Base-by-base conservation (phyloP, 169 alveolate genomes). In the Plasmodium ovale region DNA sequence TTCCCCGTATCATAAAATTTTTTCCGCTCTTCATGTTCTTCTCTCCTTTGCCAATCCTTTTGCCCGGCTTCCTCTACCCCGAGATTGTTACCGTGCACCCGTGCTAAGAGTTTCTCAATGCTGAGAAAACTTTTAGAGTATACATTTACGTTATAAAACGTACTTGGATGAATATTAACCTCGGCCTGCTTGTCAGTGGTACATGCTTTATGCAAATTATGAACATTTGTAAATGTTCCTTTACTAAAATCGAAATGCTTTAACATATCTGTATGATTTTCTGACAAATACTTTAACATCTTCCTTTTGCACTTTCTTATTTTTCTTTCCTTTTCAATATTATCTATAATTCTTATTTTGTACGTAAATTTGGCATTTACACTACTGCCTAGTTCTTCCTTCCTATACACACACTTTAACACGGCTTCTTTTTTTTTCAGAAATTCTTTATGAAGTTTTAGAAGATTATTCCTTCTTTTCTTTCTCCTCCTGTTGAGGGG, bases 401-500 rank as follows among this genome's bases (percentile, higher is more conserved):
- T 69, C 19, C 39, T 49, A 51, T 79, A 79, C 6, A 79, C n/a
- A 53, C 12, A 39, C 21, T 68, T 65, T 33, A 79, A 19, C 5
- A 25, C n/a, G 9, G 35, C 68, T 49, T 79, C 79, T 51, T 49
- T 79, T 53, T 53, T 79, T 79, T 79, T 79, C 42, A 79, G 35
- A 68, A 47, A 79, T 39, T 39, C 47, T 23, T 79, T 79, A 69
- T 79, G 89, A 9, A 79, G 39, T 42, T 56, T 64, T 25, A 79
- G 65, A 12, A 79, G 5, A 39, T 64, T 79, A 12, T 49, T 39
- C 16, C 9, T 9, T 71, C 33, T 71, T 33, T 2, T 53, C 33
- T 12, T 54, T 7, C 64, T 1, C 14, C 62, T 53, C 5, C 16
- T 53, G 14, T 42, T 47, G n/a, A n/a, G n/a, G n/a, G n/a, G n/a